Percentiles rank a stretch among this genome's conserved stretches.
phyloP scores from a whole-genome alignment of 331 rosid species.

The Pyrus hybrid region DNA sequence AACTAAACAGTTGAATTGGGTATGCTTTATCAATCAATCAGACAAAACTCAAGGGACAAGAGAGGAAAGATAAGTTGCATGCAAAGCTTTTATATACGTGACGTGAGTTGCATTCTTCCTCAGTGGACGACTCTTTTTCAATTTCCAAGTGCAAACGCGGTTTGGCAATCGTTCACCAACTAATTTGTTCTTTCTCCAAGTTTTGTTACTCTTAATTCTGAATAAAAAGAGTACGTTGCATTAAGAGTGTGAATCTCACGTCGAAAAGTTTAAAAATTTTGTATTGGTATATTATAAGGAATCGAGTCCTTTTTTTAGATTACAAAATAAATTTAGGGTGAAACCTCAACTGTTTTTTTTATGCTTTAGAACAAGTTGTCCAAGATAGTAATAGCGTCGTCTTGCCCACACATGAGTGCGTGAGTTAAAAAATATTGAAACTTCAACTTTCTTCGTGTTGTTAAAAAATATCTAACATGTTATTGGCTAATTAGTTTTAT shows the following conservation, averaged over 20 bases:
- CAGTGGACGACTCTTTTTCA: neutral
- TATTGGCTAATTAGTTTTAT: no score
- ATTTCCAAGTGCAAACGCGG: neutral
- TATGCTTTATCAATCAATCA: constrained; percentile 23
- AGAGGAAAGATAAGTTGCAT: neutral
- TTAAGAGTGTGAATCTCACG: neutral
- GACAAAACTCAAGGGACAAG: neutral
- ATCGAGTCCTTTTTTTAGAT: no score
- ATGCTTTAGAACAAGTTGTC: no score
- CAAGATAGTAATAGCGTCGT: neutral
- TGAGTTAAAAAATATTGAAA: no score
- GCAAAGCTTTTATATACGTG: neutral
- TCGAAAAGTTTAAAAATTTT: no score
- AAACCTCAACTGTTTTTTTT: no score
- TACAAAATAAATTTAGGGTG: no score
- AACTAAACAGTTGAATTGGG: constrained; percentile 5
- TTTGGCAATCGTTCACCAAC: neutral
- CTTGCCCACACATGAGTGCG: neutral
- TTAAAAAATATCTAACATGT: no score
- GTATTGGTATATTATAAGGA: neutral
- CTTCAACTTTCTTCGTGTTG: no score
- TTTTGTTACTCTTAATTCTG: neutral
- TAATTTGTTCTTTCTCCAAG: neutral
- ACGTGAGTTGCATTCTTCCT: neutral
- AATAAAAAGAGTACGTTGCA: no score